Evolutionary conservation across 73 alveolate genomes (phyloP).

Genomic region (Uronychia binucleata): DNA sequence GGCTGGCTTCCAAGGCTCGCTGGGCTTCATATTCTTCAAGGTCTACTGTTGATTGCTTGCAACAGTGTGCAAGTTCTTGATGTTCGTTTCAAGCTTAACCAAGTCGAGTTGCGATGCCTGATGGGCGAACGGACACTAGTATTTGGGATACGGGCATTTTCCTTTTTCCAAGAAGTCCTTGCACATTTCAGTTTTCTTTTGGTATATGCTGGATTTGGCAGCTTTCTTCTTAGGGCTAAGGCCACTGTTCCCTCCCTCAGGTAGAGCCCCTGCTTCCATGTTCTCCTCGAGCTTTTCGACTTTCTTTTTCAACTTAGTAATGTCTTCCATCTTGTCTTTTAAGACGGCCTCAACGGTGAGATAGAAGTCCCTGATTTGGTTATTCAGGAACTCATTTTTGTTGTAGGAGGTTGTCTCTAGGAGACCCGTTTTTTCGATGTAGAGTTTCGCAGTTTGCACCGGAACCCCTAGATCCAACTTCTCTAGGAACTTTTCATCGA

Average conservation of each 20-base stretch:
- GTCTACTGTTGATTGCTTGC: background rate
- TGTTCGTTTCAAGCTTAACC: constrained; percentile 59
- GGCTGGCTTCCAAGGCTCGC: constrained; percentile 67
- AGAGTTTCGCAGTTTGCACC: constrained; percentile 40
- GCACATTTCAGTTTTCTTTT: background rate
- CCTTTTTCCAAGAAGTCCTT: background rate
- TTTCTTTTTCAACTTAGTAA: constrained; percentile 69
- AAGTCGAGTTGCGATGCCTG: constrained; percentile 25
- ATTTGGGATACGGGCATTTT: background rate
- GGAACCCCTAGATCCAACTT: constrained; percentile 34
- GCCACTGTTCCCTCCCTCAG: background rate
- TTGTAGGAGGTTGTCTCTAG: constrained; percentile 50
- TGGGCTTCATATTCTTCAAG: constrained; percentile 52
- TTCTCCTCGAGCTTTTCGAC: constrained; percentile 76
- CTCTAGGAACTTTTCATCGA: constrained; percentile 54
- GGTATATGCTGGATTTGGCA: background rate
- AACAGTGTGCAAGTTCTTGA: constrained; percentile 63
- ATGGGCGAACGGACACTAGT: background rate
- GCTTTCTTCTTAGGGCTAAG: constrained; percentile 2
- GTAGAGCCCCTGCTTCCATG: constrained; percentile 35
- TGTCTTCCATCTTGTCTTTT: constrained; percentile 59
- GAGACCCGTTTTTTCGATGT: constrained; percentile 49
- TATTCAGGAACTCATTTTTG: constrained; percentile 62
- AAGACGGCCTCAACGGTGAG: constrained; percentile 48
- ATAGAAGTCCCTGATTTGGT: constrained; percentile 60